Percentiles rank a stretch among this genome's conserved stretches.
Conservation (phyloP, 345 rosid genomes). For the Lepidium aucheri region DNA sequence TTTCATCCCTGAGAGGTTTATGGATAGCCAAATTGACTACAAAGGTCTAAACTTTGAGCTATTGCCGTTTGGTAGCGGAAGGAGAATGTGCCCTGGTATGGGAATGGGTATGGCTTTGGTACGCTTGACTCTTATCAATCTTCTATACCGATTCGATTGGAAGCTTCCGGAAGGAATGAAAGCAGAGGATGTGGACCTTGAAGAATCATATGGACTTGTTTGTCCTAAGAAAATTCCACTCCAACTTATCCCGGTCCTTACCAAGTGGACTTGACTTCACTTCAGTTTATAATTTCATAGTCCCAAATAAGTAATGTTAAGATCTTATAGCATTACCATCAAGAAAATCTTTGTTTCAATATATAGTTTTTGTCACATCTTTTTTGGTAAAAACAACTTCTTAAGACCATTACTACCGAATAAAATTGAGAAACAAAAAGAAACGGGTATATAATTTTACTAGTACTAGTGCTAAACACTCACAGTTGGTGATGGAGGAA, state of each 20-base stretch:
- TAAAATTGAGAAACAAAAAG: neutral
- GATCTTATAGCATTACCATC: conserved; percentile 6
- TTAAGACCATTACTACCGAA: conserved; percentile 4
- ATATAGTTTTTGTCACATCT: neutral
- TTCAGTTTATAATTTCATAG: neutral
- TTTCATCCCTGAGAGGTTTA: conserved; percentile 21
- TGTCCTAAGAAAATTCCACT: conserved; percentile 48
- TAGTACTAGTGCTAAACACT: conserved; percentile 22
- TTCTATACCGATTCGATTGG: conserved; percentile 44
- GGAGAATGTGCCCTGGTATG: conserved; percentile 59
- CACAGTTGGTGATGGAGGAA: conserved; percentile 54
- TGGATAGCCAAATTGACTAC: conserved; percentile 31
- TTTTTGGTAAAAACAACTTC: conserved; percentile 5
- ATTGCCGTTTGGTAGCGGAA: conserved; percentile 53
- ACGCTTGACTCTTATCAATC: conserved; percentile 40
- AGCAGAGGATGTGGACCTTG: conserved; percentile 39
- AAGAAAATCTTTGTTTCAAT: conserved; percentile 5
- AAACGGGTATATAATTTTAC: neutral
- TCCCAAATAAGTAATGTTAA: neutral
- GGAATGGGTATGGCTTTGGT: conserved; percentile 31
- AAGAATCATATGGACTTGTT: conserved; percentile 37
- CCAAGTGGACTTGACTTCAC: conserved; percentile 6
- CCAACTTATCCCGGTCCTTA: conserved; percentile 14
- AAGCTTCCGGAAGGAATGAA: conserved; percentile 37
- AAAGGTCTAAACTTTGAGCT: conserved; percentile 44